Percentiles rank a stretch among this genome's conserved stretches.
Evolutionary conservation across 73 alveolate genomes (phyloP).

Genomic region (Tetrahymena malaccensis): DNA sequence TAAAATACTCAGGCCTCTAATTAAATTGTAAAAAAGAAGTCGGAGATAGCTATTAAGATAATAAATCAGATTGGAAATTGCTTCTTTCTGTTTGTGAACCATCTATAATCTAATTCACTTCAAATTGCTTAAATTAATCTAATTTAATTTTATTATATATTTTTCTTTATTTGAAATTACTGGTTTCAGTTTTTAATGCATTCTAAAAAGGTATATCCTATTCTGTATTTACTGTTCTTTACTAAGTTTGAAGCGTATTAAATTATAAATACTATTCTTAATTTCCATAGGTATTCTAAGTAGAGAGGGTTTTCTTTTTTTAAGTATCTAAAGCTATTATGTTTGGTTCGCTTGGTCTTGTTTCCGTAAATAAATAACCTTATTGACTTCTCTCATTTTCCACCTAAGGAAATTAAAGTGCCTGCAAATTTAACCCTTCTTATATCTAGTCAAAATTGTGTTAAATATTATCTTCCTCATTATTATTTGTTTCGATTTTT

Average conservation of each 20-base stretch:
- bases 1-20: neutral
- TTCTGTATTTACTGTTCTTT: neutral
- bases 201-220: neutral
- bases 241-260: neutral
- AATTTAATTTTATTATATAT: neutral
- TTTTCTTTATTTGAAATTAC: neutral
- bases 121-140: neutral
- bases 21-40: neutral
- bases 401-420: neutral
- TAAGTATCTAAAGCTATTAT: neutral
- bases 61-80: neutral
- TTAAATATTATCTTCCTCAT: neutral
- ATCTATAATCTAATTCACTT: neutral
- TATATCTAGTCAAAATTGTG: no score
- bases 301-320: neutral
- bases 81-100: neutral
- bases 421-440: neutral
- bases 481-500: no score
- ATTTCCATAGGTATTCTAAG: neutral
- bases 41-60: neutral
- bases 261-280: neutral
- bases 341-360: neutral
- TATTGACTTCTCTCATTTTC: neutral
- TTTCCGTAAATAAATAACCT: neutral
- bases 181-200: neutral